These are phyloP conservation scores for Fusarium sp. DNA, from an alignment of 2,329 filamentous ascomycete genomes.

Conservation along the genomic window DNA sequence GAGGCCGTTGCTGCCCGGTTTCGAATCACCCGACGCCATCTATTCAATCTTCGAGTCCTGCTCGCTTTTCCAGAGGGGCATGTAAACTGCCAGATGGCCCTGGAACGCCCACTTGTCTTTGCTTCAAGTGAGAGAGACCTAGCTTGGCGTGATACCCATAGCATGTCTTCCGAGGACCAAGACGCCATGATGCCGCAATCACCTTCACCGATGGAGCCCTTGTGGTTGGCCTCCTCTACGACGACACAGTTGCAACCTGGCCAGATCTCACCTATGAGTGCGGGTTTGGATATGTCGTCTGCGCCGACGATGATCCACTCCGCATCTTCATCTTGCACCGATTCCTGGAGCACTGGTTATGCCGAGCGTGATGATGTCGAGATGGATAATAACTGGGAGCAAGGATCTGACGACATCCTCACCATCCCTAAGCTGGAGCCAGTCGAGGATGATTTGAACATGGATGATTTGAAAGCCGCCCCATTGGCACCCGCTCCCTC, in stretches of 20 bases:
- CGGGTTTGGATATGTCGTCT: constrained; percentile 62
- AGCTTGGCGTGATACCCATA: constrained; percentile 63
- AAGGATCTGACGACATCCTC: constrained; percentile 61
- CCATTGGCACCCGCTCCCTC: constrained; percentile 43
- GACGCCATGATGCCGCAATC: constrained; percentile 50
- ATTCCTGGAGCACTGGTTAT: constrained; percentile 62
- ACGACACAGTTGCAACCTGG: constrained; percentile 58
- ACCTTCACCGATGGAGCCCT: constrained; percentile 52
- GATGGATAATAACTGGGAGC: constrained; percentile 64
- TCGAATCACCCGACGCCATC: constrained; percentile 18
- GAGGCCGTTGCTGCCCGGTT: constrained; percentile 30
- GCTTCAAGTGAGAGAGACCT: constrained; percentile 60
- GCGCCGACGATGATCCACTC: constrained; percentile 63
- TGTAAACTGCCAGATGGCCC: constrained; percentile 56
- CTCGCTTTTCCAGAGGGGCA: constrained; percentile 21
- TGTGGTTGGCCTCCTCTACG: constrained; percentile 48
- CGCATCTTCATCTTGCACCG: constrained; percentile 62
- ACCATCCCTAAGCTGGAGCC: constrained; percentile 71
- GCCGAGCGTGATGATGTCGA: constrained; percentile 57
- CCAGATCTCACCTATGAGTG: constrained; percentile 70
- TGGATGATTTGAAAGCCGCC: constrained; percentile 67
- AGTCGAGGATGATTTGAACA: constrained; percentile 68
- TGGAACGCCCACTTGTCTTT: constrained; percentile 63
- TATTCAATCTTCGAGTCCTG: constrained; percentile 20
- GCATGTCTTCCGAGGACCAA: constrained; percentile 60